These are phyloP conservation scores for Paralagenidium karlingii DNA, from an alignment of 352 stramenopile species.

Conservation along the genomic window DNA sequence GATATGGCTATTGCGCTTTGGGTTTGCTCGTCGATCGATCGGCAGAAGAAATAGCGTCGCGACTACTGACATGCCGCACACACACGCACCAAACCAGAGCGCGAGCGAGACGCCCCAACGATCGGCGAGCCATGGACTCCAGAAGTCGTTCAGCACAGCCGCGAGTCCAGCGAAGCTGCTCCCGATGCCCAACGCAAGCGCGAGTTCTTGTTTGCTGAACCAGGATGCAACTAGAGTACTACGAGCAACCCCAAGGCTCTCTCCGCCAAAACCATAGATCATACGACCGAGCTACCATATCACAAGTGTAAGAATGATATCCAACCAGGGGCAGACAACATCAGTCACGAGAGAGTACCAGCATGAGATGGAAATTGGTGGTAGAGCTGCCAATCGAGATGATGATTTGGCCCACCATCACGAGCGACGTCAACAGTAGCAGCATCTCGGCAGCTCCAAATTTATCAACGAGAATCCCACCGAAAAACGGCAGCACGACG, in stretches of 20 bases:
- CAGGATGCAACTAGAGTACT: slow-evolving; percentile 37
- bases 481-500: slow-evolving; percentile 54
- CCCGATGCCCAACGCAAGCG: too few species aligned
- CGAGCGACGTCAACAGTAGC: slow-evolving; percentile 9
- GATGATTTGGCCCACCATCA: slow-evolving; percentile 23
- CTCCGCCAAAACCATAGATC: slow-evolving; percentile 52
- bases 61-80: slow-evolving; percentile 3
- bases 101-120: slow-evolving; percentile 3
- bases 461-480: slow-evolving; percentile 36
- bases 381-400: slow-evolving; percentile 20
- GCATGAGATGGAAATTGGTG: slow-evolving; percentile 8
- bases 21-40: slow-evolving; percentile 1
- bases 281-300: slow-evolving; percentile 25
- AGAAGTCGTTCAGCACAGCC: slow-evolving; percentile 6
- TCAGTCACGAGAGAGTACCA: slow-evolving; percentile 2
- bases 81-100: slow-evolving; percentile 2
- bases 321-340: background rate
- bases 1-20: background rate
- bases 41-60: slow-evolving; percentile 1
- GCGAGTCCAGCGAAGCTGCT: slow-evolving; percentile 4
- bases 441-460: slow-evolving; percentile 22
- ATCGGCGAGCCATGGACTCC: slow-evolving; percentile 4
- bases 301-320: slow-evolving; percentile 14
- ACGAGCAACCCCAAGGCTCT: slow-evolving; percentile 39
- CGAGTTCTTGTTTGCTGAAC: slow-evolving; percentile 38